Conservation (phyloP, 192 early-diverging fungal species). For the Mortierella antarctica region DNA sequence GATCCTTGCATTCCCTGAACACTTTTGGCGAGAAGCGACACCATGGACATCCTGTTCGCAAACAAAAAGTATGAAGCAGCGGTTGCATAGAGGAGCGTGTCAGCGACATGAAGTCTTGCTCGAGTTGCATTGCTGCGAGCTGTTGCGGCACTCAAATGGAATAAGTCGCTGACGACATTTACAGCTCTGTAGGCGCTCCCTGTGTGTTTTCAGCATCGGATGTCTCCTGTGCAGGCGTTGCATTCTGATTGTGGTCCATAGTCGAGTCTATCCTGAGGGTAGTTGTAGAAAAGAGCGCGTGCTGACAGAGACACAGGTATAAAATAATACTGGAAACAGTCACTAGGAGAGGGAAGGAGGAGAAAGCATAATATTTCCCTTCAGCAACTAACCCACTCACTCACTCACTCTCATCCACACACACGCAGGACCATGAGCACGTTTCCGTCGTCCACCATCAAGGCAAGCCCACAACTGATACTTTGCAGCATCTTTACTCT, state of each 20-base stretch:
- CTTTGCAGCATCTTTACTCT: background rate
- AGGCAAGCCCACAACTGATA: constrained; percentile 12
- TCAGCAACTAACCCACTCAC: background rate
- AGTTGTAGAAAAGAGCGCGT: background rate
- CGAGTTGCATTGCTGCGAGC: no score
- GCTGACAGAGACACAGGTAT: background rate
- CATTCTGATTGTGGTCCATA: background rate
- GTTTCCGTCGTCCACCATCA: constrained; percentile 51
- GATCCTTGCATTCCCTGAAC: constrained; percentile 43
- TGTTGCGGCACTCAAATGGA: background rate
- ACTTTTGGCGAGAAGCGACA: constrained; percentile 21
- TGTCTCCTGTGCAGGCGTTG: background rate
- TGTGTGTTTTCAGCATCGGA: background rate
- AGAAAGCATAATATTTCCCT: constrained; percentile 5
- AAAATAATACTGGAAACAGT: background rate
- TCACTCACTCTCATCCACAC: background rate
- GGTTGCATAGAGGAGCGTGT: background rate
- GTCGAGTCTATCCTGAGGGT: constrained; percentile 3
- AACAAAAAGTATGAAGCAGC: background rate
- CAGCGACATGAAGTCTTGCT: background rate
- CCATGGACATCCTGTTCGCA: constrained; percentile 26
- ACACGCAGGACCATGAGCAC: constrained; percentile 34
- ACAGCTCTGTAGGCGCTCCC: constrained; percentile 18
- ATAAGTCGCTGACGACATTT: background rate
- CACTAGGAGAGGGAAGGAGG: no score